Evolutionary conservation across 306 rosid species (phyloP), one percentile per base, ranked within the genome.

Genomic region (Crotalaria pallida): DNA sequence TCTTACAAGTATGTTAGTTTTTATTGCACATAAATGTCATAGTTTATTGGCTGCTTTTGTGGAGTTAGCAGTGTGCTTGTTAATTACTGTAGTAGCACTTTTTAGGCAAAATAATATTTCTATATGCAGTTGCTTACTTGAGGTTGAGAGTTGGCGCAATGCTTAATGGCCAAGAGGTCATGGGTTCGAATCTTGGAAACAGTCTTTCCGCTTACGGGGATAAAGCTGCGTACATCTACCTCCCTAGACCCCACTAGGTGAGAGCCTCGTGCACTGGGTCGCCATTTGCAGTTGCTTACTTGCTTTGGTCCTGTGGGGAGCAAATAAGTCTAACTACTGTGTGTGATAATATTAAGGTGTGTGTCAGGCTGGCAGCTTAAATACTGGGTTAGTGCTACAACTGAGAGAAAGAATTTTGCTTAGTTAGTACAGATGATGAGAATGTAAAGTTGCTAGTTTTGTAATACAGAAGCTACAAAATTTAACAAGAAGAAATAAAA

Each of bases 1-100:
- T 85, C 96, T 70, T 94, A 85, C 84, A 91, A 86, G 98, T 94
- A 88, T 76, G 79, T 49, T 71, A 27, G 50, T 65, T 55, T 62
- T 75, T 58, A 26, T 66, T 73, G 38, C 67, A 29, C 16, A 6
- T 19, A 22, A 70, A 24, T 51, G 56, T 55, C 18, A 9, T 21
- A 68, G 13, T 38, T 63, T 11, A 55, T 63, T 62, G 52, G 24
- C 67, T 29, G 72, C 24, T 27, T 45, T 43, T 62, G 23, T 47
- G 58, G 24, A 10, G 24, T 58, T 58, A 7, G 6, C 23, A 34
- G 61, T 44, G 61, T 44, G 57, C 8, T 36, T 19, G 59, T 74
- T 33, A 29, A 33, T n/a, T n/a, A n/a, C n/a, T n/a, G n/a, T n/a
- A n/a, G n/a, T n/a, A 23, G 24, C 26, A 29, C 38, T 16, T 9